Evolutionary conservation across 73 alveolate species (phyloP), one percentile per base, ranked within the genome.

Genomic region (Paramecium sonneborni): DNA sequence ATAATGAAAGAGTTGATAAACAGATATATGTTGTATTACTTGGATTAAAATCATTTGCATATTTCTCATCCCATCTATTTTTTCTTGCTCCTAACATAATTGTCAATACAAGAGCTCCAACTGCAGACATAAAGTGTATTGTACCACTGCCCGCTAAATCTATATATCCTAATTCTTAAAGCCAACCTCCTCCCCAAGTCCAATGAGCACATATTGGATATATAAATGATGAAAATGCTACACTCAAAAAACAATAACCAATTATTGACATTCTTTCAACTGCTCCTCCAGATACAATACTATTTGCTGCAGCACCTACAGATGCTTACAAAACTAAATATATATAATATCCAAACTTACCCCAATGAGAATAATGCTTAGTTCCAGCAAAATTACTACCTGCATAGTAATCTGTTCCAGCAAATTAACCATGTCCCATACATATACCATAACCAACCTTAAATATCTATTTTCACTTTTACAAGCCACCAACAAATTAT

Each of bases 261-360:
- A 76, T 89, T 38, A 93, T 35, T 85, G 93, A 72, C 92, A 94
- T 92, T 58, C 98, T 91, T 92, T 95, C 98, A 18, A 96, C 98
- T n/a, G 95, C 93, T 26, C 95, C 92, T 14, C 98, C 98, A 7
- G 95, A 68, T 12, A 95, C 98, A 8, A 95, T 95, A 56, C 96
- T 91, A 26, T 96, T 96, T 9, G 96, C 85, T 18, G 98, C 95
- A 6, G 97, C 94, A 37, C 96, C 96, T 57, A 95, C 93, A 8
- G 98, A 92, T 34, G 76, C 70, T 82, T 93, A 58, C 74, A 85
- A 85, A 5, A 85, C 84, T 82, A 30, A 9, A 12, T 14, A 6
- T 3, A 18, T 62, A 52, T 10, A 85, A 85, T 70, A 7, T 26
- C 1, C 5, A 28, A 32, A 4, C 15, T n/a, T 76, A 76, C 88